A percentile compares a stretch with the other conserved stretches of the same genome.
Conservation (phyloP, 2,329 filamentous ascomycete species). For the Colletotrichum acutatum region DNA sequence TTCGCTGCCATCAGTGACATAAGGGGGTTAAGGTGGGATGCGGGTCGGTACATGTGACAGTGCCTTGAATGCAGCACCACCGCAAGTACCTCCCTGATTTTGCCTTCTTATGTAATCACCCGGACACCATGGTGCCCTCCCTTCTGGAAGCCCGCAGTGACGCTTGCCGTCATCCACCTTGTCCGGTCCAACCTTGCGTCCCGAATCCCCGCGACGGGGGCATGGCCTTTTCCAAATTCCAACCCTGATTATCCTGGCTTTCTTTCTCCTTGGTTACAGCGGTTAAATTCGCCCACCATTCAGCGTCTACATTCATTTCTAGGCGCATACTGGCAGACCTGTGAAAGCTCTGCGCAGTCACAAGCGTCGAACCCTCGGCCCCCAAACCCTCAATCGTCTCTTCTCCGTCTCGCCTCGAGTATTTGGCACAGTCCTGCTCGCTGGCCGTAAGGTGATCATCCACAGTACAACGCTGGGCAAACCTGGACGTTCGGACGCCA, state of each 20-base stretch:
- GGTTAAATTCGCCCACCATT: conserved; percentile 10
- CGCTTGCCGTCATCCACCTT: conserved; percentile 27
- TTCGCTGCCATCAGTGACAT: no score
- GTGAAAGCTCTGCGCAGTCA: conserved; percentile 9
- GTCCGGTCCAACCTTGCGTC: not conserved
- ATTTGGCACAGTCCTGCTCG: not conserved
- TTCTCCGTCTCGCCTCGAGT: not conserved
- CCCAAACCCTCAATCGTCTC: not conserved
- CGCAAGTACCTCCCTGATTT: not conserved
- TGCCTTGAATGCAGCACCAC: not conserved
- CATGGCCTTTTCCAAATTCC: not conserved
- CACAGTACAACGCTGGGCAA: not conserved
- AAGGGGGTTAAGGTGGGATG: not conserved
- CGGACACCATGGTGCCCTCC: not conserved
- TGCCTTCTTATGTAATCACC: not conserved
- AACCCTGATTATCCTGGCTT: not conserved
- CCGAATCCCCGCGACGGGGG: conserved; percentile 8
- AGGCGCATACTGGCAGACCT: not conserved
- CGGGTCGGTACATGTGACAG: not conserved
- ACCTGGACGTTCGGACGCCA: not conserved
- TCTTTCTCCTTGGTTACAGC: conserved; percentile 21
- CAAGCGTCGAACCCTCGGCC: not conserved
- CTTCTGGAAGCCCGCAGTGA: conserved; percentile 12
- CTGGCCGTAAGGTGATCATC: not conserved
- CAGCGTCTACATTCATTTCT: not conserved